Conservation (phyloP, 1,284 basidiomycete genomes). For the Boletus subluridellus region DNA sequence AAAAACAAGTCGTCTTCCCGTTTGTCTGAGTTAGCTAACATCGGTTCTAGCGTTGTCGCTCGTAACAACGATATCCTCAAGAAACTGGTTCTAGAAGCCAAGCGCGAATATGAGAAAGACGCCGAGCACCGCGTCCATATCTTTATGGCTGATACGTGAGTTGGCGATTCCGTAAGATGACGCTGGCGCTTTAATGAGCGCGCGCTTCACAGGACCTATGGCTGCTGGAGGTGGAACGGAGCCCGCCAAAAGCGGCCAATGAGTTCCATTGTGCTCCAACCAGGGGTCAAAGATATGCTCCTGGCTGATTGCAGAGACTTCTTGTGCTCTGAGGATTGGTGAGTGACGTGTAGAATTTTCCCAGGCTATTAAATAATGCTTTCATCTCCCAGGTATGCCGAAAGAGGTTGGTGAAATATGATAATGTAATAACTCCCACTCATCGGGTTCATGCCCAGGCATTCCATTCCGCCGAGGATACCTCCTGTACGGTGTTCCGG, state of each 20-base stretch:
- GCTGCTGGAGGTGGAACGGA: conserved; percentile 81
- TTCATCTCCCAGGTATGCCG: conserved; percentile 63
- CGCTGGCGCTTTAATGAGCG: conserved; percentile 6
- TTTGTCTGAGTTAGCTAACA: conserved; percentile 9
- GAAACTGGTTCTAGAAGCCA: conserved; percentile 77
- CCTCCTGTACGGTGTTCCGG: conserved; percentile 77
- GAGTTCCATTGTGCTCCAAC: conserved; percentile 82
- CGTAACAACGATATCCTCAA: conserved; percentile 82
- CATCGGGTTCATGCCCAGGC: conserved; percentile 42
- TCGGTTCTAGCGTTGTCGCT: conserved; percentile 63
- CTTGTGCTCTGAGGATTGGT: conserved; percentile 79
- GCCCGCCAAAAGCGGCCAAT: conserved; percentile 80
- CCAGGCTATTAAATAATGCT: conserved; percentile 11
- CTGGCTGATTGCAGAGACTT: conserved; percentile 82
- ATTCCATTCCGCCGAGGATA: conserved; percentile 85
- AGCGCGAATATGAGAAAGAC: conserved; percentile 82
- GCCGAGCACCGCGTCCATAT: conserved; percentile 84
- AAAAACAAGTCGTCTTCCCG: not conserved
- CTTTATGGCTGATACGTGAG: conserved; percentile 82
- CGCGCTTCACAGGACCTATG: conserved; percentile 50
- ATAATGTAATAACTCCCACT: conserved; percentile 17
- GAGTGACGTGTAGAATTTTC: conserved; percentile 31
- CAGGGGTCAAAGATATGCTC: conserved; percentile 83
- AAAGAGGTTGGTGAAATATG: conserved; percentile 57
- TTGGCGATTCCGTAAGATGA: conserved; percentile 14